Base-by-base conservation (phyloP, 1,284 basidiomycete genomes). In the Chalciporus sp. region DNA sequence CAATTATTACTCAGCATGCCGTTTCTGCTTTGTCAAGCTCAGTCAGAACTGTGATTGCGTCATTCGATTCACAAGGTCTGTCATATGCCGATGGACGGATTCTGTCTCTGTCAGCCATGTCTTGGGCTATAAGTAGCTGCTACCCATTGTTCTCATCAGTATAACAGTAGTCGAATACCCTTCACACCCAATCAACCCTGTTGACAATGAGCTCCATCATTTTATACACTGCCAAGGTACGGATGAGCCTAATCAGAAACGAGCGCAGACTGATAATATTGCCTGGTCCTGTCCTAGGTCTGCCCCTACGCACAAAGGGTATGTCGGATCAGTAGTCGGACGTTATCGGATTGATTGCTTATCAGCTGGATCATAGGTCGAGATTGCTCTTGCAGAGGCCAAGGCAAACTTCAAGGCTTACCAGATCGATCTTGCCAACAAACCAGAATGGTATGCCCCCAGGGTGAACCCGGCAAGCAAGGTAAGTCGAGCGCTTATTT, bases 381-480 rank as follows among this genome's bases (percentile, higher is more conserved):
- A 84, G 51, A 67, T 89, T 16, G 84, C 86, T 1, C 76, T 88
- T 14, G 71, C 74, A 23, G 84, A 88, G 55, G 75, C 77, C 3
- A 76, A 78, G 9, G 75, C 78, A 2, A 63, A 76, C 0, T 81
- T 74, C 61, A 79, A 75, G 27, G 64, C 73, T 28, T 83, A 73
- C 58, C 74, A 81, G 58, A 79, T 88, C 52, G 80, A 88, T 60
- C 67, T 87, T 28, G 52, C 64, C 58, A 81, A 85, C 73, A 88
- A 87, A 71, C 86, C 86, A 0, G 75, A 74, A 47, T 85, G 84
- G 85, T 86, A 84, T 64, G 76, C 79, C 0, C 73, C 78, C 1
- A 75, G 81, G 55, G 76, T 88, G 35, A 88, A 88, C 68, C 80
- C 81, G 1, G 83, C 80, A 1, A 78, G 79, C 66, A 86, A 87